Percentiles rank a stretch among this genome's conserved stretches.
phyloP scores from a whole-genome alignment of 768 basidiomycete species.

The Mycena metata region DNA sequence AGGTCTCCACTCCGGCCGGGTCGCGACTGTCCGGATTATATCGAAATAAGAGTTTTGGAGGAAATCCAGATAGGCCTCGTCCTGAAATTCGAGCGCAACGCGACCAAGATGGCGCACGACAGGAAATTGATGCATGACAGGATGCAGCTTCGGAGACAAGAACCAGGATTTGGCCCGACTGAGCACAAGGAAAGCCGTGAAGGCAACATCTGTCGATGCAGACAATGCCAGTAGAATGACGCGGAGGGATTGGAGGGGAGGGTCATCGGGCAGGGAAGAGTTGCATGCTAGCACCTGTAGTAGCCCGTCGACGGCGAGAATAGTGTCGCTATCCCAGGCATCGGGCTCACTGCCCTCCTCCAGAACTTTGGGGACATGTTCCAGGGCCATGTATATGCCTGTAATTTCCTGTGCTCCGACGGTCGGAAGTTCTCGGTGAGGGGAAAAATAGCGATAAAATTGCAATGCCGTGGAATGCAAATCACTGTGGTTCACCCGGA shows the following conservation, averaged over 20 bases:
- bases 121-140: background rate
- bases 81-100: background rate
- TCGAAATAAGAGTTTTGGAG: background rate
- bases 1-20: background rate
- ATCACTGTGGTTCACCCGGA: too few relatives aligned
- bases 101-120: background rate
- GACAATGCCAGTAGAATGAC: background rate
- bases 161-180: background rate
- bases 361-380: slow-evolving; percentile 5
- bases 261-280: background rate
- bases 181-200: background rate
- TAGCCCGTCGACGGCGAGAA: background rate
- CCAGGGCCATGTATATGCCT: slow-evolving; percentile 11
- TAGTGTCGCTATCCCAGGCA: background rate
- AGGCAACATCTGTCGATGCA: background rate
- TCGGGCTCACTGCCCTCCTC: background rate
- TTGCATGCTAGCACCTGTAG: background rate
- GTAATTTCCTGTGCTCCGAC: background rate
- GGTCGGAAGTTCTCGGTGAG: background rate
- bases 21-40: background rate
- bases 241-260: background rate
- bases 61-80: background rate
- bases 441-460: background rate
- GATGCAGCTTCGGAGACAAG: background rate
- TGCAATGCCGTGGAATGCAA: too few relatives aligned